Evolutionary conservation across 225 moss, liverwort and hornwort genomes (phyloP).

Genomic region (Polytrichum formosum): DNA sequence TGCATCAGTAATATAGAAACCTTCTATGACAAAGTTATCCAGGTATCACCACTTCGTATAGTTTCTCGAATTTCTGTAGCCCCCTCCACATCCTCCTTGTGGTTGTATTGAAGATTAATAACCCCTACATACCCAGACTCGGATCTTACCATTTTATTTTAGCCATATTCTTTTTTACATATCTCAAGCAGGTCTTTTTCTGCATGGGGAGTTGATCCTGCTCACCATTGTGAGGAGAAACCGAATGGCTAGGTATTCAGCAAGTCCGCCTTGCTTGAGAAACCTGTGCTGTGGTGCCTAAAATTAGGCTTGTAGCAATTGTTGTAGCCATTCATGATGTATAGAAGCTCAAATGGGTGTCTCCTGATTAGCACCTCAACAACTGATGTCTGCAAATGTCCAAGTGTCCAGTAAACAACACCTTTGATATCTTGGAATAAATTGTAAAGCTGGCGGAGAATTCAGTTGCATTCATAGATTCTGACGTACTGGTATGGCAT

Average conservation of each 20-base stretch:
- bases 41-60: conserved; percentile 53
- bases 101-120: not conserved
- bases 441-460: not conserved
- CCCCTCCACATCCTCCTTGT: not conserved
- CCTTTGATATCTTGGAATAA: conserved; percentile 1
- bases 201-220: conserved; percentile 36
- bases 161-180: conserved; percentile 17
- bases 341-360: conserved; percentile 36
- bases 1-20: conserved; percentile 20
- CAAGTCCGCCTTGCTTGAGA: conserved; percentile 37
- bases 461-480: too few relatives aligned
- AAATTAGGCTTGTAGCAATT: conserved; percentile 34
- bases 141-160: conserved; percentile 2
- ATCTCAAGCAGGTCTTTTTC: conserved; percentile 32
- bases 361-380: conserved; percentile 20
- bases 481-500: too few relatives aligned
- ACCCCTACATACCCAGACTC: conserved; percentile 18
- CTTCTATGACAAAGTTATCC: conserved; percentile 13
- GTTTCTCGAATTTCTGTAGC: conserved; percentile 10
- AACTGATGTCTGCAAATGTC: conserved; percentile 5
- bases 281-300: conserved; percentile 26
- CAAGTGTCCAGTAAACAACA: not conserved
- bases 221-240: conserved; percentile 49
- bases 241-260: conserved; percentile 36
- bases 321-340: conserved; percentile 32